A percentile compares a stretch with the other conserved stretches of the same genome.
Evolutionary conservation across 805 yeast genomes (phyloP).

Genomic region (Cyberlindnera nakhonratchasimensis): DNA sequence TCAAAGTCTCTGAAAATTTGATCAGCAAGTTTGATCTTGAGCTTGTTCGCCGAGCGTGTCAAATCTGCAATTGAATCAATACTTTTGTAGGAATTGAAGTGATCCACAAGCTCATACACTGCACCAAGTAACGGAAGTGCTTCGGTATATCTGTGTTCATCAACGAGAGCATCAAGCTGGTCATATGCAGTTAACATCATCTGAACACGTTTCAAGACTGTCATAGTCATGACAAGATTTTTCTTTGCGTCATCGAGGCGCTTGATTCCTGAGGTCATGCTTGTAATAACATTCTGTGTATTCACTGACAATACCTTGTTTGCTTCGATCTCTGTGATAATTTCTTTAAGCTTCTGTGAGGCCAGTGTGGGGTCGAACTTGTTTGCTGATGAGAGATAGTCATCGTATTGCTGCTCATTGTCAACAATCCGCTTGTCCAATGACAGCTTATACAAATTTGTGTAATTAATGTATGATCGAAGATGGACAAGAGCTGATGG

Average conservation of each 20-base stretch:
- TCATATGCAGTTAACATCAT: constrained; percentile 78
- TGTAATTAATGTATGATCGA: constrained; percentile 46
- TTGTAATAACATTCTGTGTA: constrained; percentile 61
- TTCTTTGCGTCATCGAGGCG: constrained; percentile 76
- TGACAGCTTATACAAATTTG: constrained; percentile 46
- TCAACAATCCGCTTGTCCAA: constrained; percentile 43
- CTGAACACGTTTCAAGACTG: constrained; percentile 79
- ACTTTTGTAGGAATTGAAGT: constrained; percentile 77
- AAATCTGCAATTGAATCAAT: constrained; percentile 74
- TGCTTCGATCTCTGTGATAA: constrained; percentile 43
- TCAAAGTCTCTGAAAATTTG: constrained; percentile 76
- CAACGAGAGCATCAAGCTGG: constrained; percentile 46
- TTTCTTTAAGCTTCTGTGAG: constrained; percentile 30
- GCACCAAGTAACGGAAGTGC: constrained; percentile 63
- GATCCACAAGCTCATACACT: constrained; percentile 65
- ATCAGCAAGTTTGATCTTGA: constrained; percentile 60
- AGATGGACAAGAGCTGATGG: constrained; percentile 50
- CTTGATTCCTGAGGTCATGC: constrained; percentile 75
- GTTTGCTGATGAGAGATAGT: constrained; percentile 7
- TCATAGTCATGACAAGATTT: constrained; percentile 81
- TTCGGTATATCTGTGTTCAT: constrained; percentile 46
- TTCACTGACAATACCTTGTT: constrained; percentile 46
- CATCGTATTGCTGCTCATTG: constrained; percentile 27
- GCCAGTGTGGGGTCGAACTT: constrained; percentile 18
- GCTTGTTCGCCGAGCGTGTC: constrained; percentile 52